These are phyloP conservation scores for Xerocomus alliaceus DNA, from an alignment of 1,284 basidiomycete species.

Conservation along the genomic window DNA sequence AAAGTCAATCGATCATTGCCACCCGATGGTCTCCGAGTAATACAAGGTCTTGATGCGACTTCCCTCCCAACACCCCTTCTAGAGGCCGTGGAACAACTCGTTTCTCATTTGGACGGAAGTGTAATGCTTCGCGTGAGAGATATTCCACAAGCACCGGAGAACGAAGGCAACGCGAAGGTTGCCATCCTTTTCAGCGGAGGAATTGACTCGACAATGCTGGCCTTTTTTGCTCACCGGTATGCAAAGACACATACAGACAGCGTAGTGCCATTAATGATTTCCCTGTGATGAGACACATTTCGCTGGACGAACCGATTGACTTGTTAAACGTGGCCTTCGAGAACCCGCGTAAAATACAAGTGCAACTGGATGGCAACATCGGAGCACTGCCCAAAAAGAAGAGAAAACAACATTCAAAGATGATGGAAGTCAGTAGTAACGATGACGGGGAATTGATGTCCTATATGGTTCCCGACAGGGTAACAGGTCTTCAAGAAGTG, in stretches of 20 bases:
- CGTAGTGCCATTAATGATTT: slow-evolving; percentile 20
- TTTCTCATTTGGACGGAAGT: slow-evolving; percentile 61
- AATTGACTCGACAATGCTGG: slow-evolving; percentile 88
- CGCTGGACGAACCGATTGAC: slow-evolving; percentile 84
- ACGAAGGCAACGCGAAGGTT: slow-evolving; percentile 60
- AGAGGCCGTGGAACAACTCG: slow-evolving; percentile 57
- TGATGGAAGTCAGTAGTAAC: slow-evolving; percentile 8
- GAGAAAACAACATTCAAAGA: slow-evolving; percentile 46
- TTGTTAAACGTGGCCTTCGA: slow-evolving; percentile 96
- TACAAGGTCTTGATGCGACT: slow-evolving; percentile 48
- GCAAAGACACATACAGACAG: slow-evolving; percentile 18
- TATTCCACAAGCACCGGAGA: slow-evolving; percentile 53
- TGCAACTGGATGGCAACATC: slow-evolving; percentile 55
- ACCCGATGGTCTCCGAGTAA: slow-evolving; percentile 48
- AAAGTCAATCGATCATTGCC: slow-evolving; percentile 58
- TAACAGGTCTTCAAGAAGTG: slow-evolving; percentile 79
- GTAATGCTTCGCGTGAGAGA: slow-evolving; percentile 65
- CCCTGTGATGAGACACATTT: slow-evolving; percentile 61
- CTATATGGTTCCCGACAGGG: slow-evolving; percentile 85
- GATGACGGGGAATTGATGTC: slow-evolving; percentile 25
- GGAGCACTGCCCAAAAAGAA: slow-evolving; percentile 50
- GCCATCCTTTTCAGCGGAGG: slow-evolving; percentile 96
- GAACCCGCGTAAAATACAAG: slow-evolving; percentile 77
- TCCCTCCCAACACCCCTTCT: slow-evolving; percentile 54
- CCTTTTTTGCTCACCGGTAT: slow-evolving; percentile 79